Base-by-base conservation (phyloP, 2,329 filamentous ascomycete genomes). In the Diaporthe eres region DNA sequence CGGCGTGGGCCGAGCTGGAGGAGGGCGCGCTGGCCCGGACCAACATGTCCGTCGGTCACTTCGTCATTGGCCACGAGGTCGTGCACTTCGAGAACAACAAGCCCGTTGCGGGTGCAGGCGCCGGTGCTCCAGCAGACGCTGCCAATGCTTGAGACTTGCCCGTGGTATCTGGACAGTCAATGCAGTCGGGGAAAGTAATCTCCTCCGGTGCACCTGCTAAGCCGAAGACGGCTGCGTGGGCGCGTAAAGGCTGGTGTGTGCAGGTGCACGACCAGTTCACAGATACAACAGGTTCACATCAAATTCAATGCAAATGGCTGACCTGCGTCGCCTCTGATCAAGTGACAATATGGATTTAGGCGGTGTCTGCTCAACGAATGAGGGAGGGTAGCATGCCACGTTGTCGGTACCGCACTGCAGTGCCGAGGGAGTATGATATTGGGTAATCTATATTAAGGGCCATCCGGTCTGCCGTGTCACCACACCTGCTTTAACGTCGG, bases 1-100 rank as follows among this genome's bases (percentile, higher is more conserved):
- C 71, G 44, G 34, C 12, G 34, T 72, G 71, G 71, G 71, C 57
- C n/a, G 71, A 63, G n/a, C 42, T 72, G 13, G 71, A 72, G 71
- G 53, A 44, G 44, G 57, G 28, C 15, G 57, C 71, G 34, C 44
- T 22, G 10, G 71, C 71, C 19, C 8, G 15, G 19, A 55, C 44
- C 44, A 72, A 72, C 25, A 31, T 63, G 57, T 51, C 44, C 13
- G 15, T 53, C 19, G 71, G 71, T 39, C 71, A 55, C 34, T 63
- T 72, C 8, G 71, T 73, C 47, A n/a, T 73, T 22, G 71, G 58
- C 5, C 58, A 73, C n/a, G 71, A 73, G 28, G 28, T 53, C 9
- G 71, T 73, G 6, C 71, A 73, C 9, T 73, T 65, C 19, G 71
- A 65, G 17, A 31, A 34, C 47, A 73, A 73, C 60, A 22, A 15